Conservation (phyloP, 306 rosid genomes). For the Rosa lucieae region DNA sequence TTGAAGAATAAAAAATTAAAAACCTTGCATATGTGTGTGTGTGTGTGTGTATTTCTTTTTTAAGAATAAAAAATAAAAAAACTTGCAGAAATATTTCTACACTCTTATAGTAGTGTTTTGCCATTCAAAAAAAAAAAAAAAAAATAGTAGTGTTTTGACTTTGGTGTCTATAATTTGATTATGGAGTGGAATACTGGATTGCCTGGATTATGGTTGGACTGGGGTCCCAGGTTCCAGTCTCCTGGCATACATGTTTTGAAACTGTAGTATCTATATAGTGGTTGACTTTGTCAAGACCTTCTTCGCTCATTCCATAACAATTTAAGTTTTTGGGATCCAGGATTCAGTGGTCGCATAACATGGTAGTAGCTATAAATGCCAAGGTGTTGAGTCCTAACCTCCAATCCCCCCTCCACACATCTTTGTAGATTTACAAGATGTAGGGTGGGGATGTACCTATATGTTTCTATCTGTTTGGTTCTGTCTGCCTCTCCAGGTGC, state of each 20-base stretch:
- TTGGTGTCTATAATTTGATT: background rate
- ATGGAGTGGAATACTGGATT: background rate
- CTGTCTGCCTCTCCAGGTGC: background rate
- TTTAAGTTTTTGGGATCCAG: background rate
- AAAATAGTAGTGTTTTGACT: background rate
- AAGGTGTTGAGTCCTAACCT: background rate
- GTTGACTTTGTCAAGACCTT: no score
- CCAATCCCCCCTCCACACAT: background rate
- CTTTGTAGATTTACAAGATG: background rate
- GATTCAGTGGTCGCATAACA: background rate
- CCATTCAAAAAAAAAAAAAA: no score
- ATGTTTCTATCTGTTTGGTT: background rate
- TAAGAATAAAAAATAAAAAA: background rate
- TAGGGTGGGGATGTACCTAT: background rate
- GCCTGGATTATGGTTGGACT: background rate
- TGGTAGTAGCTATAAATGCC: background rate
- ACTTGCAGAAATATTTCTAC: background rate
- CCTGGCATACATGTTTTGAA: no score
- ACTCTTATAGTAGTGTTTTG: background rate
- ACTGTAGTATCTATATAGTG: no score
- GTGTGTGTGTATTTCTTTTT: background rate
- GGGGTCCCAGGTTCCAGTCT: no score
- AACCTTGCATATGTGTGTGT: background rate
- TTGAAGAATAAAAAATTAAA: background rate
- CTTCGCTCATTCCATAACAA: background rate